These are phyloP conservation scores for Dioscorea zingiberensis DNA, from an alignment of 106 monocot genomes.

Conservation along the genomic window DNA sequence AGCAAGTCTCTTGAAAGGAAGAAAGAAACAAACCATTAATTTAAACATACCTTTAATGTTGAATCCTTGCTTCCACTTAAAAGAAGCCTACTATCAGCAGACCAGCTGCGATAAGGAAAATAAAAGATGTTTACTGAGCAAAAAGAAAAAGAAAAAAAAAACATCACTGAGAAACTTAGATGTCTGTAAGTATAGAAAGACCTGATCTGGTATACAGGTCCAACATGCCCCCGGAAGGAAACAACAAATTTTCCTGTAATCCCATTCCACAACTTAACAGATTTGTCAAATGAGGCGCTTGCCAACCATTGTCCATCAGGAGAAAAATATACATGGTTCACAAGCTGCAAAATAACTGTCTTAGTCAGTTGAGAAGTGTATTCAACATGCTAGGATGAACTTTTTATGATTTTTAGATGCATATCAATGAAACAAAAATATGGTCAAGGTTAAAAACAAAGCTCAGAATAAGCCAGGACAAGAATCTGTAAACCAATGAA, in stretches of 20 bases:
- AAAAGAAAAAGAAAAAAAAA: not conserved
- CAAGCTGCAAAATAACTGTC: constrained; percentile 55
- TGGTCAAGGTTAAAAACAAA: too few species aligned
- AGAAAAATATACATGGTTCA: constrained; percentile 97
- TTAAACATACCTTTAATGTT: constrained; percentile 68
- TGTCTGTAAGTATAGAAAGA: not conserved
- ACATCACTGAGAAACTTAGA: not conserved
- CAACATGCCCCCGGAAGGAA: constrained; percentile 92
- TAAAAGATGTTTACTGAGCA: not conserved
- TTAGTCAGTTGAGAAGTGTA: too few species aligned
- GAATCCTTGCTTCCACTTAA: constrained; percentile 99
- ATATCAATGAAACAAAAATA: too few species aligned
- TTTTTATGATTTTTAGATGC: not conserved
- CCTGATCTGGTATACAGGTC: constrained; percentile 95
- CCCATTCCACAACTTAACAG: constrained; percentile 98
- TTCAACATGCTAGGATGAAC: not conserved
- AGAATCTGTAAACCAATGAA: too few species aligned
- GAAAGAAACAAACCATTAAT: too few species aligned
- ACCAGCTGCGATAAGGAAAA: constrained; percentile 57
- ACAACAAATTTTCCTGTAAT: constrained; percentile 70
- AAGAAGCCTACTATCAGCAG: constrained; percentile 94
- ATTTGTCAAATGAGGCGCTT: constrained; percentile 98
- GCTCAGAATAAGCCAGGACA: too few species aligned
- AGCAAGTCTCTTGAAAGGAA: too few species aligned
- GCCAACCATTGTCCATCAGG: constrained; percentile 98